Percentiles rank a stretch among this genome's conserved stretches.
These are phyloP conservation scores for Dendrobium huoshanense DNA, from an alignment of 106 monocot genomes.

Conservation along the genomic window DNA sequence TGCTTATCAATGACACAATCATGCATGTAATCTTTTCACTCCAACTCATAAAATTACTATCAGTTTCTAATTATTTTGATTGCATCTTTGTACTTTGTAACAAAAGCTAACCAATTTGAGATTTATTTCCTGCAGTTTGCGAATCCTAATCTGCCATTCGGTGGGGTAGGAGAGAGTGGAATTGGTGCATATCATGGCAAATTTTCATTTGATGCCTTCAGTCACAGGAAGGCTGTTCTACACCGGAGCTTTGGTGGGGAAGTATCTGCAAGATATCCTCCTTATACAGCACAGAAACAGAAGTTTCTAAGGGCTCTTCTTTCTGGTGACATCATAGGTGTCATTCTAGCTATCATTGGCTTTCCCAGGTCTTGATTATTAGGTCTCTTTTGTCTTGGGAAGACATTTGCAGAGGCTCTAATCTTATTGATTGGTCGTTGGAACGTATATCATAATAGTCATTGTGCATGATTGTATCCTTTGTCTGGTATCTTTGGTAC, in stretches of 20 bases:
- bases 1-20: conserved; percentile 46
- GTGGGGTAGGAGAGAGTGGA: conserved; percentile 58
- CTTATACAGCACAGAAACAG: conserved; percentile 57
- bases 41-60: neutral
- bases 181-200: conserved; percentile 48
- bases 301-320: conserved; percentile 49
- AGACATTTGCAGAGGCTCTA: neutral
- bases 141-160: conserved; percentile 47
- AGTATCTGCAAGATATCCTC: conserved; percentile 59
- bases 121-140: conserved; percentile 29
- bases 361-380: conserved; percentile 16
- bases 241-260: conserved; percentile 62
- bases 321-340: conserved; percentile 36
- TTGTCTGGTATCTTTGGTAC: conserved; percentile 79
- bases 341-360: conserved; percentile 46
- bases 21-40: conserved; percentile 37
- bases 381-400: no score
- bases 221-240: conserved; percentile 72
- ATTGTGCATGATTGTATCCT: no score
- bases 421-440: neutral
- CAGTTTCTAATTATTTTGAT: no score
- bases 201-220: conserved; percentile 80
- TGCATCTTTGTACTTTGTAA: no score
- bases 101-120: neutral
- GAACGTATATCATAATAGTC: no score